Evolutionary conservation across 208 protist species (phyloP), one percentile per base, ranked within the genome.

Genomic region (Porcisia hertigi): DNA sequence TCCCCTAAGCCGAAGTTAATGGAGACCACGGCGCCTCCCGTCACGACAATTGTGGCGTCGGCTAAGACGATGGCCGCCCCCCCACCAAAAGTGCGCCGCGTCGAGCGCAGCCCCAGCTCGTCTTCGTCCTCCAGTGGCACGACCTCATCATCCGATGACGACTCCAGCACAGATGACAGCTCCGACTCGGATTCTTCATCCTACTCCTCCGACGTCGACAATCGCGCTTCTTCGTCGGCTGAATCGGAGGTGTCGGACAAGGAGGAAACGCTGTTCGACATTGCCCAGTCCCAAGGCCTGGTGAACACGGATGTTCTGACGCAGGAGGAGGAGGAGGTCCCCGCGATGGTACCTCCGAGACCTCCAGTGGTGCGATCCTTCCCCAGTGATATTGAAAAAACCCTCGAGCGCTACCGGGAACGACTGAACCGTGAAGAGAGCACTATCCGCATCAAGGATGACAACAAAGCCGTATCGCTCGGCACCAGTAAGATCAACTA

Each of bases 401-500:
- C 87, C n/a, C 70, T 97, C 0, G 80, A 79, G 77, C 80, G 87
- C 47, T 92, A 93, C 81, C 78, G 84, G 74, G 89, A 96, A 73
- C 85, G 88, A 23, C 83, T 96, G n/a, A 95, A 95, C 69, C 69
- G 82, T 52, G 91, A 95, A 65, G 89, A 97, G 78, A 95, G 92
- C 62, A 70, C 86, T n/a, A 89, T 95, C 6, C 80, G 82, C 57
- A 97, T 97, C 39, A 96, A 95, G 84, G 89, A 96, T 75, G 92
- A 97, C 80, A 96, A 95, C 80, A 97, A 97, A 82, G 85, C 90
- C 18, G 90, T 97, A 16, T 96, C 94, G n/a, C 84, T 99, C 0
- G 92, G 96, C 58, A 99, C 99, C 7, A 99, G 98, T 41, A 99
- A 99, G 81, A 96, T 99, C 65, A 99, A 99, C 89, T 99, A 99